These are phyloP conservation scores for Phialocephala sp. DNA, from an alignment of 2,329 filamentous ascomycete genomes.

Conservation along the genomic window DNA sequence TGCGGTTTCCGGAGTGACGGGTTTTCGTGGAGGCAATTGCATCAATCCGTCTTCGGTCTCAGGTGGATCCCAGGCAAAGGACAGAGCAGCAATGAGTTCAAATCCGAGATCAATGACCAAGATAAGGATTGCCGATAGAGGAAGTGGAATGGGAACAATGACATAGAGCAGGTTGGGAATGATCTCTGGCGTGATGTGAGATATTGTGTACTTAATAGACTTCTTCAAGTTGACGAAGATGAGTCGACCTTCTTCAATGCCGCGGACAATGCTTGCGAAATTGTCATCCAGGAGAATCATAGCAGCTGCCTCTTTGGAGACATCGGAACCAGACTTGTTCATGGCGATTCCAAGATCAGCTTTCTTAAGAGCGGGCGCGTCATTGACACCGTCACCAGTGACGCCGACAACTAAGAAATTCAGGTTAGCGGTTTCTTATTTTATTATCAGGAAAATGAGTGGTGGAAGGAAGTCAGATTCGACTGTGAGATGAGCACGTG, in stretches of 20 bases:
- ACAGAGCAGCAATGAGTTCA: conserved; percentile 30
- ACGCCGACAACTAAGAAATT: conserved; percentile 52
- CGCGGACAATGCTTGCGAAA: conserved; percentile 80
- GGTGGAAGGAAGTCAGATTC: not conserved
- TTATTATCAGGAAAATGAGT: not conserved
- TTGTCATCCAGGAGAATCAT: conserved; percentile 84
- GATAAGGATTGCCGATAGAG: conserved; percentile 58
- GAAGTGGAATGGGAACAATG: conserved; percentile 59
- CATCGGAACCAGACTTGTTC: conserved; percentile 70
- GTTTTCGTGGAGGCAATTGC: conserved; percentile 28
- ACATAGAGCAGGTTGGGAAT: conserved; percentile 63
- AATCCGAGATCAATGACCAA: conserved; percentile 31
- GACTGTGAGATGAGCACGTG: not conserved
- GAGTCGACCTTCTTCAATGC: conserved; percentile 71
- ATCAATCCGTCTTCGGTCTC: conserved; percentile 27
- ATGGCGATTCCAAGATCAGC: conserved; percentile 79
- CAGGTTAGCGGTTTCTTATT: not conserved
- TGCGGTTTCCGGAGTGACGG: conserved; percentile 24
- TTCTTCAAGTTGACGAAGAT: conserved; percentile 79
- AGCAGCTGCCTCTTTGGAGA: conserved; percentile 81
- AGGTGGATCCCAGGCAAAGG: conserved; percentile 30
- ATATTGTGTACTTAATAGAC: conserved; percentile 51
- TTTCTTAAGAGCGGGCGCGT: conserved; percentile 73
- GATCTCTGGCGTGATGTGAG: conserved; percentile 61
- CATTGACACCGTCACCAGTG: conserved; percentile 79